Conservation (phyloP, 2,329 filamentous ascomycete species). For the Aspergillus niger region DNA sequence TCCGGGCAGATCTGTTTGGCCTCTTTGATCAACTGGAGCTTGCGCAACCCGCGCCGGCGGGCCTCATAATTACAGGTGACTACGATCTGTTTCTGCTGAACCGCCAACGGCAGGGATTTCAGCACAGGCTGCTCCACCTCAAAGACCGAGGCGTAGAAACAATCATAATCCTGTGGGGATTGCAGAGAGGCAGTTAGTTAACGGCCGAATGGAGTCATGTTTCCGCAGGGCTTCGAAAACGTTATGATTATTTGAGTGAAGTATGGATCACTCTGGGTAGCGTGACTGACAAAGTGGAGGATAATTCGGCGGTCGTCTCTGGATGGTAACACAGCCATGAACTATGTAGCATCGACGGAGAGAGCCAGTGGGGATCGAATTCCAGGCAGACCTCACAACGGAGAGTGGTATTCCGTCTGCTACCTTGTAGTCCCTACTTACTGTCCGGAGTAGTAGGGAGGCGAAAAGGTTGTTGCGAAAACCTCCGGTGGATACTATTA, state of each 20-base stretch:
- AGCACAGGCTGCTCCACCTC: conserved; percentile 77
- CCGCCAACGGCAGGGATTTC: conserved; percentile 72
- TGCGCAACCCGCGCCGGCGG: conserved; percentile 64
- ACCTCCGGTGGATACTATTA: no score
- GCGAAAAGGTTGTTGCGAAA: neutral
- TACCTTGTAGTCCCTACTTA: neutral
- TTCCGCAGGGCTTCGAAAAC: neutral
- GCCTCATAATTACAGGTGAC: conserved; percentile 95
- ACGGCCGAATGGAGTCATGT: neutral
- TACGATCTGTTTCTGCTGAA: conserved; percentile 90
- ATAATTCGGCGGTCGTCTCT: conserved; percentile 68
- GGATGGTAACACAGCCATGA: conserved; percentile 26
- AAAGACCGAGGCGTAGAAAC: conserved; percentile 91
- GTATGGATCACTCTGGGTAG: no score
- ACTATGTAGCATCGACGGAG: neutral
- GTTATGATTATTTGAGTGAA: neutral
- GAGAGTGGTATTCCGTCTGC: neutral
- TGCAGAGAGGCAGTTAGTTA: neutral
- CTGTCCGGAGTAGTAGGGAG: neutral
- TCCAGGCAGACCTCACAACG: no score
- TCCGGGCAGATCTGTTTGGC: conserved; percentile 80
- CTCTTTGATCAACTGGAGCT: conserved; percentile 82
- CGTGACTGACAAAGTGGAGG: conserved; percentile 71
- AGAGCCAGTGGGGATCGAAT: neutral
- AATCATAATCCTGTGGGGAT: conserved; percentile 54